Evolutionary conservation across 352 stramenopile genomes (phyloP).

Genomic region (Globisporangium viniferum): DNA sequence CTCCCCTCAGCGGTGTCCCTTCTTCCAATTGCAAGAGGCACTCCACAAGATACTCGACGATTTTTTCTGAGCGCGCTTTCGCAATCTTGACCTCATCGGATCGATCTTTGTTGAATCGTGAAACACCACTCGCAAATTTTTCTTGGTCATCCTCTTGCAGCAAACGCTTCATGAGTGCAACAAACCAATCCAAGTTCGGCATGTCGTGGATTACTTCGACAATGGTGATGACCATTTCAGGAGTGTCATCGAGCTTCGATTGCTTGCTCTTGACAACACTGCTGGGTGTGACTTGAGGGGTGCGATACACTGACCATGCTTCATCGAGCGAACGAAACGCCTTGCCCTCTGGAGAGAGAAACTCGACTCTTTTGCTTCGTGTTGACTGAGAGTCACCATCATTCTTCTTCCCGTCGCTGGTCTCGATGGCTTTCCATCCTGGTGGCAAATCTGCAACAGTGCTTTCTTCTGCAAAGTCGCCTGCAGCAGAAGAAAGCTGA

Average conservation of each 20-base stretch:
- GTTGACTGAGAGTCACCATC: background rate
- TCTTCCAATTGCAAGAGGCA: conserved; percentile 75
- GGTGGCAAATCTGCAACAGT: conserved; percentile 30
- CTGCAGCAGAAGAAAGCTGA: conserved; percentile 26
- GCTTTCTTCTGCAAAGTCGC: conserved; percentile 39
- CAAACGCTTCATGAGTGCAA: conserved; percentile 60
- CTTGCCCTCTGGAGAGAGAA: conserved; percentile 58
- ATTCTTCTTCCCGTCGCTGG: conserved; percentile 6
- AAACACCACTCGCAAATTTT: conserved; percentile 14
- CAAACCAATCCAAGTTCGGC: conserved; percentile 69
- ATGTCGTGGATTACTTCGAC: conserved; percentile 77
- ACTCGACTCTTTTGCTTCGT: conserved; percentile 21
- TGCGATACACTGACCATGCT: conserved; percentile 59
- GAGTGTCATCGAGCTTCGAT: conserved; percentile 60
- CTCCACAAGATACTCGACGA: conserved; percentile 62
- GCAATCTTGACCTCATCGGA: conserved; percentile 49
- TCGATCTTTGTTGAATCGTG: conserved; percentile 36
- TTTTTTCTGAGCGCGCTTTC: conserved; percentile 50
- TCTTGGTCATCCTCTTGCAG: conserved; percentile 29
- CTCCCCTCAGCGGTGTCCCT: conserved; percentile 45
- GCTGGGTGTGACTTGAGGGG: conserved; percentile 47
- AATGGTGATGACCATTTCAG: conserved; percentile 60
- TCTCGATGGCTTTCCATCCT: conserved; percentile 42
- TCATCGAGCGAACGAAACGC: conserved; percentile 46
- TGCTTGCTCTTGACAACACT: conserved; percentile 64